Base-by-base conservation (phyloP, 768 basidiomycete species). In the Pilatotrama ljubarskyi region DNA sequence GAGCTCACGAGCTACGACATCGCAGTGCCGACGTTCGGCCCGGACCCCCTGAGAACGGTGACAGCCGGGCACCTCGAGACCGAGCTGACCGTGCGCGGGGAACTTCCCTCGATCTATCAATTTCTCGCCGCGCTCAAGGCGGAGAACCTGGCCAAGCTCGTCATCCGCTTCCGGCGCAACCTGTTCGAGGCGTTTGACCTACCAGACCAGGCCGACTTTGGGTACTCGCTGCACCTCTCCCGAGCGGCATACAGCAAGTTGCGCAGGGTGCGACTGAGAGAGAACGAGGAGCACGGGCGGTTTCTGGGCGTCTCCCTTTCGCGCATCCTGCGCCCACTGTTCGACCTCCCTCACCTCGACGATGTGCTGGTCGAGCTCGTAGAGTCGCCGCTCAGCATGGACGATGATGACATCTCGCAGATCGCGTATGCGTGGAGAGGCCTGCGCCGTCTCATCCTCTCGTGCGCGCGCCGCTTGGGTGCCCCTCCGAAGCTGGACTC, bases 331-430 rank as follows among this genome's bases (percentile, higher is more conserved):
- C 24, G 43, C 25, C 58, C 58, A 3, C 38, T 59, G 6, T 38
- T 48, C 37, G 14, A 22, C 46, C 52, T 60, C 15, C 51, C 17
- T 15, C 40, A 26, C 4, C 52, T 60, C 46, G 52, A 54, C 32
- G 59, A 60, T 47, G 47, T 60, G 44, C 52, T 54, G 46, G 18
- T 54, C 18, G 14, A 8, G 24, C 46, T 60, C n/a, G 37, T 17
- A 24, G 20, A 46, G 51, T 59, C 57, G 35, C 43, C 43, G 35
- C 42, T 59, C 22, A 36, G 36, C 15, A 43, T 35, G 37, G n/a
- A 32, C 44, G 51, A 53, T 29, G 11, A 41, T 3, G 58, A 59
- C 43, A 26, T 59, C 0, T 5, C 25, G 37, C 38, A 32, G 11
- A 35, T 53, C 32, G 58, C 58, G 10, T 3, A 6, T 25, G 44